A percentile compares a stretch with the other conserved stretches of the same genome.
Conservation (phyloP, 1,284 basidiomycete species). For the Kwoniella shivajii region DNA sequence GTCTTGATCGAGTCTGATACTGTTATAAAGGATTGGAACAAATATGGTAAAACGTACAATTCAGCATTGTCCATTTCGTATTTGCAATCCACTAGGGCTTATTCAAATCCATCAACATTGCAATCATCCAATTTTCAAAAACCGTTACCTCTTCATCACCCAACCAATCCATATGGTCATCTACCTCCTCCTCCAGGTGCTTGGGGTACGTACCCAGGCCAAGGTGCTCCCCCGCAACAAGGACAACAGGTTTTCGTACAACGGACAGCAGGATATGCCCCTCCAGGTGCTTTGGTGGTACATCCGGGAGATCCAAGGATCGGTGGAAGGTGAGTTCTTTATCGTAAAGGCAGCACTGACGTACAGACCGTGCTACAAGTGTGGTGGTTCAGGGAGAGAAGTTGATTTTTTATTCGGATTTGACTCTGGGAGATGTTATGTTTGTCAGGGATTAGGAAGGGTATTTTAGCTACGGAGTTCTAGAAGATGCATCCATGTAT, state of each 20-base stretch:
- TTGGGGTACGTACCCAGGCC: slow-evolving; percentile 39
- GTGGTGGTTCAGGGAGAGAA: slow-evolving; percentile 43
- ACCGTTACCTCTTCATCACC: slow-evolving; percentile 32
- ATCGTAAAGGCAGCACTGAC: not conserved
- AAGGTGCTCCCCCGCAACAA: slow-evolving; percentile 17
- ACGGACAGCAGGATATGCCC: slow-evolving; percentile 20
- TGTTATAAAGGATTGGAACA: slow-evolving; percentile 46
- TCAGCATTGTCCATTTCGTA: slow-evolving; percentile 47
- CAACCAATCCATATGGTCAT: slow-evolving; percentile 17
- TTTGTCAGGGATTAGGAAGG: slow-evolving; percentile 44
- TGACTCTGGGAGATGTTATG: slow-evolving; percentile 40
- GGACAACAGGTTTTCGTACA: slow-evolving; percentile 25
- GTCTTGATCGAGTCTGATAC: not conserved
- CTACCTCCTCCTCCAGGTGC: slow-evolving; percentile 25
- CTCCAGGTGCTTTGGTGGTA: slow-evolving; percentile 40
- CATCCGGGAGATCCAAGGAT: slow-evolving; percentile 49
- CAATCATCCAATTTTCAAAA: slow-evolving; percentile 45
- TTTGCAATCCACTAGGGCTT: slow-evolving; percentile 20
- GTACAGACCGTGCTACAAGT: slow-evolving; percentile 37
- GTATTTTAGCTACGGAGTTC: slow-evolving; percentile 26
- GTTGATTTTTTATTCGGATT: slow-evolving; percentile 41
- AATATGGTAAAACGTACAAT: slow-evolving; percentile 50
- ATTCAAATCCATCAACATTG: slow-evolving; percentile 32
- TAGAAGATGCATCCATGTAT: not conserved
- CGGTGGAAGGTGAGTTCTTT: slow-evolving; percentile 43